Percentiles rank a stretch among this genome's conserved stretches.
Conservation (phyloP, 768 basidiomycete species). For the Russula vinacea region DNA sequence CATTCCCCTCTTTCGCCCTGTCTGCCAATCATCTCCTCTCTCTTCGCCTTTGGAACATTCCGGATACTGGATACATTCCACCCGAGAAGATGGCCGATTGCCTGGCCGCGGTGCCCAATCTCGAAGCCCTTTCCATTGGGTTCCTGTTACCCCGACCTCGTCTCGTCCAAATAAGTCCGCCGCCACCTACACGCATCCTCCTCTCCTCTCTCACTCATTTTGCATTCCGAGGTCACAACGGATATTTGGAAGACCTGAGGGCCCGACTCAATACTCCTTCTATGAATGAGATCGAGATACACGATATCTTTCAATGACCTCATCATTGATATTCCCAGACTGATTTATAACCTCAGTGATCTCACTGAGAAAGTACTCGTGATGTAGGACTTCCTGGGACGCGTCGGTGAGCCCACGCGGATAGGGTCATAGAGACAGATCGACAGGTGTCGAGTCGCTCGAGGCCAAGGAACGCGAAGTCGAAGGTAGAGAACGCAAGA, state of each 20-base stretch:
- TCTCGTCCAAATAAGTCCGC: too few relatives aligned
- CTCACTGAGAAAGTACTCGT: not conserved
- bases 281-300: not conserved
- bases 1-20: not conserved
- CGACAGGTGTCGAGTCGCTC: not conserved
- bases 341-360: not conserved
- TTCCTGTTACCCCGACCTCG: not conserved
- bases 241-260: not conserved
- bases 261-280: not conserved
- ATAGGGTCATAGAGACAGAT: not conserved
- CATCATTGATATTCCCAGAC: not conserved
- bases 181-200: not conserved
- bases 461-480: not conserved
- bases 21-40: not conserved
- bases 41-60: not conserved
- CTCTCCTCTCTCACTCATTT: conserved; percentile 1
- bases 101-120: not conserved
- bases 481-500: not conserved
- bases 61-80: not conserved
- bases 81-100: not conserved
- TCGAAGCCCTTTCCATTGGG: not conserved
- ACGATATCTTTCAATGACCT: too few relatives aligned
- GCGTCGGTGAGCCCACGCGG: not conserved
- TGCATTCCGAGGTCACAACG: not conserved
- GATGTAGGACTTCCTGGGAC: not conserved